Conservation (phyloP, 2,329 filamentous ascomycete species). For the Septoria petroselini region DNA sequence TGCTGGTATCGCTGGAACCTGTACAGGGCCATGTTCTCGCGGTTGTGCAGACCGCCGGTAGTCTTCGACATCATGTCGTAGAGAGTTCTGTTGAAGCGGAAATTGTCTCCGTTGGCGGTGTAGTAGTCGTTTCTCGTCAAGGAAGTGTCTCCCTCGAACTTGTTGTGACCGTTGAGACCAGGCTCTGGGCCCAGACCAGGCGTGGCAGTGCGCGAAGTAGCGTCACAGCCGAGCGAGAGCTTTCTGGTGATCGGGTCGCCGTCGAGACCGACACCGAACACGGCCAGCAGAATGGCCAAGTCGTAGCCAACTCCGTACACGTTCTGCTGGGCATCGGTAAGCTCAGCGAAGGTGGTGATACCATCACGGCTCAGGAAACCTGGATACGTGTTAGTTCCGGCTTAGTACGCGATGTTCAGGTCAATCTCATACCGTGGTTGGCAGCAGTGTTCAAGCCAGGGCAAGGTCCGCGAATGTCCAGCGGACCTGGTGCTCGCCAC, state of each 20-base stretch:
- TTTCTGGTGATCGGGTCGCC: constrained; percentile 44
- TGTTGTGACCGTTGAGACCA: constrained; percentile 47
- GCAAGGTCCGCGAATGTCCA: constrained; percentile 43
- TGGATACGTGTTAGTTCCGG: too few relatives aligned
- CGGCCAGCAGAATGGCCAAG: constrained; percentile 42
- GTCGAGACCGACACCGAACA: constrained; percentile 42
- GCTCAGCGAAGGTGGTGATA: constrained; percentile 41
- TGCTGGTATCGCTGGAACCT: constrained; percentile 44
- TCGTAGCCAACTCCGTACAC: constrained; percentile 48
- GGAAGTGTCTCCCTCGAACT: constrained; percentile 45
- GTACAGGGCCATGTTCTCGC: constrained; percentile 40
- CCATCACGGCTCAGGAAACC: constrained; percentile 45
- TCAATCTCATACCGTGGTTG: constrained; percentile 39
- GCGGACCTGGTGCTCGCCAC: constrained; percentile 38
- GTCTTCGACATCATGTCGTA: constrained; percentile 41
- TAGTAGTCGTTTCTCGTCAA: constrained; percentile 46
- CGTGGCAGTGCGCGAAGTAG: constrained; percentile 42
- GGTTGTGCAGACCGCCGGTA: constrained; percentile 39
- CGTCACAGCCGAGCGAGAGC: constrained; percentile 47
- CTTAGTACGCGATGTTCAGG: constrained; percentile 7
- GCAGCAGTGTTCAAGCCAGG: constrained; percentile 40
- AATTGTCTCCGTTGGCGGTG: constrained; percentile 39
- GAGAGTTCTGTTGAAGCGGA: constrained; percentile 44
- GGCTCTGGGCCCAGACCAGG: constrained; percentile 40
- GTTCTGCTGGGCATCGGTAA: constrained; percentile 47